A percentile compares a stretch with the other conserved stretches of the same genome.
Conservation (phyloP, 1,284 basidiomycete species). For the Spongispora temasekensis region DNA sequence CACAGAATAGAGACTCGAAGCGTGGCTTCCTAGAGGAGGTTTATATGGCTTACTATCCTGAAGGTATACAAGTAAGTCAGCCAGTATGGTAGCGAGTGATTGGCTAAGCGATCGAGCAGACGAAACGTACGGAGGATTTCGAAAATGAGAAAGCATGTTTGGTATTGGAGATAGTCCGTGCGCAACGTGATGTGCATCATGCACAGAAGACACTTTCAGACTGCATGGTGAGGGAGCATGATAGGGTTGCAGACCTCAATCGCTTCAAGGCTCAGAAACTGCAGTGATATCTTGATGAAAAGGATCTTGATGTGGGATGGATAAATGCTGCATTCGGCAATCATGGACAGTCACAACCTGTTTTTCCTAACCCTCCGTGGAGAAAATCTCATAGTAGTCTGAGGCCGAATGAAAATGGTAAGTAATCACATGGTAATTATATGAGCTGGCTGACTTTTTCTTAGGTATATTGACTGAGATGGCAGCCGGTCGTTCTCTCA, state of each 20-base stretch:
- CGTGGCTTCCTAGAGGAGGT: background rate
- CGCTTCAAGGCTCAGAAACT: background rate
- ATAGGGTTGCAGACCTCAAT: background rate
- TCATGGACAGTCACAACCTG: background rate
- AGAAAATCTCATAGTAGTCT: background rate
- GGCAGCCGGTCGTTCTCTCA: background rate
- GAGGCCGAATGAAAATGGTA: background rate
- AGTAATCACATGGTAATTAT: background rate
- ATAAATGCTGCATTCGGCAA: background rate
- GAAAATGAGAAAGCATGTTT: background rate
- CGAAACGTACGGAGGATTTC: background rate
- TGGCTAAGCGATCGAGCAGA: background rate
- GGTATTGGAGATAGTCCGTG: background rate
- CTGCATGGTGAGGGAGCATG: background rate
- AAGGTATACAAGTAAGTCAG: background rate
- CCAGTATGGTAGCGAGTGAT: background rate
- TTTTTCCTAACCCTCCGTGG: too few species aligned
- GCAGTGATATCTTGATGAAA: background rate
- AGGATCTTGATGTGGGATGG: background rate
- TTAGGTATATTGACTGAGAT: background rate
- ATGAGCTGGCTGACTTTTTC: background rate
- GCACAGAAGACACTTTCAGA: background rate
- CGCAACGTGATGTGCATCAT: background rate
- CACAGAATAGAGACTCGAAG: background rate
- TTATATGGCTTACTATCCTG: background rate